phyloP scores from a whole-genome alignment of 2,329 filamentous ascomycete species.

The Nigrospora osmanthi region DNA sequence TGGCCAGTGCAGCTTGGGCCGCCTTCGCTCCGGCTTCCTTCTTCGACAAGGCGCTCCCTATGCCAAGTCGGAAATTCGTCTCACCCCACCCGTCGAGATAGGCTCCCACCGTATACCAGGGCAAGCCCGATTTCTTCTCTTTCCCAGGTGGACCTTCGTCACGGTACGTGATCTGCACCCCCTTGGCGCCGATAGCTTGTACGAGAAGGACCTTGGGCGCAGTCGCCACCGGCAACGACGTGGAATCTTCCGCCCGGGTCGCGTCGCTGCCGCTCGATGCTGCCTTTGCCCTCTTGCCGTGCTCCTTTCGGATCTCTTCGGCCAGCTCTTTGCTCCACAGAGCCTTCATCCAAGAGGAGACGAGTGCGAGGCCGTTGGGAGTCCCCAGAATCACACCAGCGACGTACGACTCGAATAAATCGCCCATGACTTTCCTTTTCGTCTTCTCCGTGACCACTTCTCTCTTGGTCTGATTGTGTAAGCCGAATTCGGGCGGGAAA shows the following conservation, averaged over 20 bases:
- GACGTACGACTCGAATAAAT: slow-evolving; percentile 88
- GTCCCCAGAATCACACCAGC: slow-evolving; percentile 69
- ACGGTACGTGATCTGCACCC: slow-evolving; percentile 53
- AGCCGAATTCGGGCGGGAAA: slow-evolving; percentile 39
- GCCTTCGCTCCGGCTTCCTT: slow-evolving; percentile 62
- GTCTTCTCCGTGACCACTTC: slow-evolving; percentile 38
- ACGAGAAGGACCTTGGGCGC: slow-evolving; percentile 45
- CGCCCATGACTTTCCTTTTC: slow-evolving; percentile 67
- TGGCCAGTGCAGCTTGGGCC: slow-evolving; percentile 53
- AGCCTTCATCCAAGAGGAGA: slow-evolving; percentile 62
- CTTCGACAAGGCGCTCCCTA: slow-evolving; percentile 58
- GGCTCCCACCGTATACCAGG: slow-evolving; percentile 54
- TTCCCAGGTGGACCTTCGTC: slow-evolving; percentile 46
- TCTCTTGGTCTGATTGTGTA: slow-evolving; percentile 25
- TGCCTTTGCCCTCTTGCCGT: slow-evolving; percentile 6
- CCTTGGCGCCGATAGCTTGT: slow-evolving; percentile 44
- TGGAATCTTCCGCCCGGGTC: too few relatives aligned
- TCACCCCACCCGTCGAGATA: slow-evolving; percentile 65
- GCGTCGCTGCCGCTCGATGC: slow-evolving; percentile 1
- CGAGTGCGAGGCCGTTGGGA: slow-evolving; percentile 51
- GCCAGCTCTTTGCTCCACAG: slow-evolving; percentile 64
- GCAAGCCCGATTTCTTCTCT: slow-evolving; percentile 44
- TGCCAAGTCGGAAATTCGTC: slow-evolving; percentile 51
- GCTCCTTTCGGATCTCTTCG: slow-evolving; percentile 40
- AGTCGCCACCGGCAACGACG: too few relatives aligned